Conservation (phyloP, 805 yeast genomes). For the Spathaspora hagerdaliae region DNA sequence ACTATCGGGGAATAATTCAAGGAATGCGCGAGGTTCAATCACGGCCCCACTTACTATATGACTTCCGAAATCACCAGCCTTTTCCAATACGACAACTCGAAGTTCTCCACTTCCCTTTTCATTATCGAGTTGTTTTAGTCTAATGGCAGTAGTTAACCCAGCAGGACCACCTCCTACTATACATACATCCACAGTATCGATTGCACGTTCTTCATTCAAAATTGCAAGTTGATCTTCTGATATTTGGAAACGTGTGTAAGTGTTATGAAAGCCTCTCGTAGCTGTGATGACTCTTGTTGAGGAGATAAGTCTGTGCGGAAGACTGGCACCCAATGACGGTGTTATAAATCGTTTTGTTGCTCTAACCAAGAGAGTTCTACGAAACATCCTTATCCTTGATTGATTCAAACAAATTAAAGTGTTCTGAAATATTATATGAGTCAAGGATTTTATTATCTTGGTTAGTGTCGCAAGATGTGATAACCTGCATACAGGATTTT, state of each 20-base stretch:
- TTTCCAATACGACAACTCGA: slow-evolving; percentile 86
- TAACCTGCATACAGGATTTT: too few species aligned
- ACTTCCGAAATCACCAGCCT: slow-evolving; percentile 89
- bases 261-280: neutral
- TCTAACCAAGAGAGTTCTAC: neutral
- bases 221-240: slow-evolving; percentile 41
- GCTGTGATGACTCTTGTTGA: neutral
- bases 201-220: slow-evolving; percentile 65
- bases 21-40: slow-evolving; percentile 81
- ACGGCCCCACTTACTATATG: slow-evolving; percentile 95
- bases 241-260: slow-evolving; percentile 3
- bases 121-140: slow-evolving; percentile 77
- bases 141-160: slow-evolving; percentile 91
- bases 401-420: too few species aligned
- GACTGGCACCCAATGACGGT: neutral
- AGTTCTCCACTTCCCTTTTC: slow-evolving; percentile 60
- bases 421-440: too few species aligned
- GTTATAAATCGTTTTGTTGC: neutral
- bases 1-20: slow-evolving; percentile 75
- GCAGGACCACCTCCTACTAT: slow-evolving; percentile 99
- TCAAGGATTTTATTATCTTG: too few species aligned
- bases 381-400: neutral
- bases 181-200: slow-evolving; percentile 87
- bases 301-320: neutral
- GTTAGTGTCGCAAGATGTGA: too few species aligned